Evolutionary conservation across 164 flowering plant species (phyloP), one percentile per base, ranked within the genome.

Genomic region (Tinospora cordifolia): DNA sequence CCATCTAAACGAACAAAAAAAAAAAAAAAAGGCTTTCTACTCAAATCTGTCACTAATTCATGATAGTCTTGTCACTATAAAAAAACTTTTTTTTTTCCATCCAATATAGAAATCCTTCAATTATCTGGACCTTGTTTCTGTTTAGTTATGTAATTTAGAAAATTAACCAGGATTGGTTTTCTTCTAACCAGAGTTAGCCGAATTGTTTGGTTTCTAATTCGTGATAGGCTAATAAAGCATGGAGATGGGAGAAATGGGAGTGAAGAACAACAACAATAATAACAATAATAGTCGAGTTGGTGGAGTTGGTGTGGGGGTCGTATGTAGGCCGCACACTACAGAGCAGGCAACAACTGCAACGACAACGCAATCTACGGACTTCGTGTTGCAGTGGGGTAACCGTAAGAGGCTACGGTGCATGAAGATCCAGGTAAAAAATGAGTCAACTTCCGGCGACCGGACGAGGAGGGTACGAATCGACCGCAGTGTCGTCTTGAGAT

Each of bases 301-400:
- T 34, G 51, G 65, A 2, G 76, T 24, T 17, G 75, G 54, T 17
- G 80, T 66, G 49, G 78, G 72, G 12, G 65, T 68, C 26, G 17
- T 9, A 41, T 62, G 74, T 39, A 77, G 78, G 68, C 71, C 77
- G 8, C 70, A 65, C 62, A 63, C 36, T 30, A 1, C 77, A 1
- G 82, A 83, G 41, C 46, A 41, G 46, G 36, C 36, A 30, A 4
- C 36, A 30, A 30, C 36, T 1, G 4, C 36, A 30, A 8, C 60
- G 2, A 5, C 59, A n/a, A n/a, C 73, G 15, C 41, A 70, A 10
- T 62, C 70, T 13, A 81, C 84, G n/a, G 92, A 87, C 24, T 85
- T 88, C 30, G 84, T 76, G 17, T 75, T 88, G 75, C 97, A 87
- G 86, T 91, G 97, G 97, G 97, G 97, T 3, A 88, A 82, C 66